Evolutionary conservation across 1,284 basidiomycete genomes (phyloP).

Genomic region (Xanthoconium separans): DNA sequence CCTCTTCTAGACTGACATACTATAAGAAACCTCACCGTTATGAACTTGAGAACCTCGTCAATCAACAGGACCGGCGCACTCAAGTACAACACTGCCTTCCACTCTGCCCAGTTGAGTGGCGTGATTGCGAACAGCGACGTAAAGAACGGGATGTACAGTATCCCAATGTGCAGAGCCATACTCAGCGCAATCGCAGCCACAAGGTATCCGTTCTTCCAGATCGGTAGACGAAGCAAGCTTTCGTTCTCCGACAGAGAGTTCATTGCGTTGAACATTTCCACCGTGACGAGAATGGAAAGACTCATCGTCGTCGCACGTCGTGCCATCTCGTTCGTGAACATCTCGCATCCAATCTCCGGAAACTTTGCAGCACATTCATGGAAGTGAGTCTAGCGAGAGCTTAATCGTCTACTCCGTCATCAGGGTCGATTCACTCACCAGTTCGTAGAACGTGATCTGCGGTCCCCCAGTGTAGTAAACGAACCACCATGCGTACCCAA

Average conservation of each 20-base stretch:
- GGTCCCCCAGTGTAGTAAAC: slow-evolving; percentile 87
- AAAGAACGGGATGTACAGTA: slow-evolving; percentile 95
- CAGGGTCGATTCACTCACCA: slow-evolving; percentile 56
- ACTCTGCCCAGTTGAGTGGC: slow-evolving; percentile 89
- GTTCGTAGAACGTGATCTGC: slow-evolving; percentile 89
- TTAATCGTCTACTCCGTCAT: slow-evolving; percentile 10
- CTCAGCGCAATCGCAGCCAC: slow-evolving; percentile 85
- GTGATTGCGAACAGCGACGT: slow-evolving; percentile 89
- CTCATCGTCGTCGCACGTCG: slow-evolving; percentile 94
- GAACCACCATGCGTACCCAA: slow-evolving; percentile 99
- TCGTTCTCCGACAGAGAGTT: slow-evolving; percentile 99
- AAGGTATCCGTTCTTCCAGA: slow-evolving; percentile 94
- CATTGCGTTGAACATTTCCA: slow-evolving; percentile 99
- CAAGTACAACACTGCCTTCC: slow-evolving; percentile 91
- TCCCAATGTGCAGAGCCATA: slow-evolving; percentile 91
- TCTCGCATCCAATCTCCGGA: slow-evolving; percentile 88
- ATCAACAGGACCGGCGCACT: slow-evolving; percentile 88
- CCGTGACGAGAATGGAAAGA: slow-evolving; percentile 88
- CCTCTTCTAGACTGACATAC: not conserved
- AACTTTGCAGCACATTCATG: slow-evolving; percentile 84
- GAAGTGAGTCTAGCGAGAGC: slow-evolving; percentile 77
- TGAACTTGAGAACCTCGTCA: slow-evolving; percentile 89
- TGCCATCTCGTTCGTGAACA: slow-evolving; percentile 87
- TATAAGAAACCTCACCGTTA: slow-evolving; percentile 58
- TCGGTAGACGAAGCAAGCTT: slow-evolving; percentile 81